Evolutionary conservation across 2,329 filamentous ascomycete species (phyloP).

Genomic region (Pestalotiopsis sp.): DNA sequence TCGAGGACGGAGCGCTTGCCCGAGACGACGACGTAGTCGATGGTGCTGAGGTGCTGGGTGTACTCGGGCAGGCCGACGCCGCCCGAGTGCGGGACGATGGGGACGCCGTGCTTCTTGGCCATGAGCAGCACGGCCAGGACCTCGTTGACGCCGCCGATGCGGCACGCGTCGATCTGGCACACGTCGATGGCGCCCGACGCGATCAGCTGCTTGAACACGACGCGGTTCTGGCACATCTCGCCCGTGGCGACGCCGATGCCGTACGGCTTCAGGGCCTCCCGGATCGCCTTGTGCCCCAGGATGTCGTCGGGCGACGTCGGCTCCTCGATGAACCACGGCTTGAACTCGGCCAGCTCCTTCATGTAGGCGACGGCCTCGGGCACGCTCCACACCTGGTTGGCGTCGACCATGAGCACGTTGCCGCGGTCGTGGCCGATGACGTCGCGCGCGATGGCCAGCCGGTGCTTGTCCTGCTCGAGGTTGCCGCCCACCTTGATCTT

Average conservation of each 20-base stretch:
- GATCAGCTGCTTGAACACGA: conserved; percentile 92
- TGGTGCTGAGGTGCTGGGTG: conserved; percentile 88
- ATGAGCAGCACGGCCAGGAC: conserved; percentile 88
- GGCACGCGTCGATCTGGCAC: conserved; percentile 88
- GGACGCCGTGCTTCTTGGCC: conserved; percentile 77
- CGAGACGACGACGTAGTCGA: conserved; percentile 87
- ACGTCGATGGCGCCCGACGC: conserved; percentile 80
- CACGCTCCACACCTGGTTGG: conserved; percentile 91
- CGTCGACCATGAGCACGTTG: conserved; percentile 89
- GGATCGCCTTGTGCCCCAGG: conserved; percentile 82
- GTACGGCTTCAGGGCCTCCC: conserved; percentile 74
- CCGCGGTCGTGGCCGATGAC: conserved; percentile 82
- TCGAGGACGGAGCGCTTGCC: conserved; percentile 83
- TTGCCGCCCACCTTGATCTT: conserved; percentile 86
- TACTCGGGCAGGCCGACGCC: conserved; percentile 92
- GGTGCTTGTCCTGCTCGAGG: conserved; percentile 70
- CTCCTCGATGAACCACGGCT: conserved; percentile 94
- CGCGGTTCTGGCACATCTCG: conserved; percentile 94
- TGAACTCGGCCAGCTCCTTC: conserved; percentile 79
- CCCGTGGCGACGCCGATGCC: conserved; percentile 86
- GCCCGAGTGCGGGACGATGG: conserved; percentile 86
- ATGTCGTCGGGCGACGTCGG: conserved; percentile 90
- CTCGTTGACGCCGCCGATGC: conserved; percentile 88
- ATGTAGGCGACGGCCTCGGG: conserved; percentile 89
- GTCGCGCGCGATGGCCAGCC: conserved; percentile 74